Conservation (phyloP, 192 early-diverging fungal species). For the Lobosporangium transversale region DNA sequence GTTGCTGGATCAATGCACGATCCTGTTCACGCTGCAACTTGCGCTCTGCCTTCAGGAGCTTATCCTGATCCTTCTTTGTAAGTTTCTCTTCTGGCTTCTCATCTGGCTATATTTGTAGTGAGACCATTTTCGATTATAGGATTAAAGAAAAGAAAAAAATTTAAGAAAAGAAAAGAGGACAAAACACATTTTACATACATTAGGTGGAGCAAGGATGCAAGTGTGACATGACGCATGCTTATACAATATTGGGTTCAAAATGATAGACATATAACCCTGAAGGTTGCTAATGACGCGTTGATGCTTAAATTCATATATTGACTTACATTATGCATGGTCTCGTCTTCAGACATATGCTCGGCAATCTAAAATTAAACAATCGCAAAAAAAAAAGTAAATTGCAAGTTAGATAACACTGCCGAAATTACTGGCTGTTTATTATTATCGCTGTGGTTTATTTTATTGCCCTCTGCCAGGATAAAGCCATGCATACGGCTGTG, state of each 20-base stretch:
- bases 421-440: too few species aligned
- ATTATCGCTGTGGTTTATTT: too few species aligned
- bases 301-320: not conserved
- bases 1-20: slow-evolving; percentile 44
- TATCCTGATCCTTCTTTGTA: slow-evolving; percentile 35
- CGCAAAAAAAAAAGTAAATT: not conserved
- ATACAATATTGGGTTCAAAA: too few species aligned
- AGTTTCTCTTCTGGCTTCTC: slow-evolving; percentile 21
- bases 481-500: not conserved
- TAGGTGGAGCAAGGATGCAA: not conserved
- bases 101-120: slow-evolving; percentile 14
- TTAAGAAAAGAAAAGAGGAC: not conserved
- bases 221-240: too few species aligned
- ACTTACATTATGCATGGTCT: slow-evolving; percentile 45
- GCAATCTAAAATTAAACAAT: slow-evolving; percentile 6
- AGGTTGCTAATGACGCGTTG: too few species aligned
- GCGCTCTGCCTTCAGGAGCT: slow-evolving; percentile 43
- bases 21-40: slow-evolving; percentile 42
- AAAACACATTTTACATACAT: not conserved
- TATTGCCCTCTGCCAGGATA: too few species aligned
- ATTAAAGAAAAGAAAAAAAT: not conserved
- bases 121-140: not conserved
- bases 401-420: not conserved
- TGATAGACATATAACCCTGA: too few species aligned
- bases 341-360: slow-evolving; percentile 43